phyloP scores from a whole-genome alignment of 352 stramenopile genomes.

The Blastocystis sp. region DNA sequence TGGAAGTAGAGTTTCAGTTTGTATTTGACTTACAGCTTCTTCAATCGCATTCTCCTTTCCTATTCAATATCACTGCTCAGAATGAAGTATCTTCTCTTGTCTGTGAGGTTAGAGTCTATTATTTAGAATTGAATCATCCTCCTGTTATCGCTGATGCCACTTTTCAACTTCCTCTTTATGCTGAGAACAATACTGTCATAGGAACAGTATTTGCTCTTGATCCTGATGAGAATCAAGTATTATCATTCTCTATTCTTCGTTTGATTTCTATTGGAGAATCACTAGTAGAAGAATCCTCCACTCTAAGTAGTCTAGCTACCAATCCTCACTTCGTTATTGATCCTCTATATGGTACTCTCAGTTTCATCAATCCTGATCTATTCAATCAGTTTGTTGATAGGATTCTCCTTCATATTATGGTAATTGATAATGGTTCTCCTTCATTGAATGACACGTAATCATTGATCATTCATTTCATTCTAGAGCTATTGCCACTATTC shows the following conservation, averaged over 20 bases:
- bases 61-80: not conserved
- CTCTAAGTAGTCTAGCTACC: not conserved
- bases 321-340: not conserved
- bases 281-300: not conserved
- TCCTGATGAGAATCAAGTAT: not conserved
- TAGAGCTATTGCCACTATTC: not conserved
- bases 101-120: not conserved
- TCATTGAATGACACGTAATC: not conserved
- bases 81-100: not conserved
- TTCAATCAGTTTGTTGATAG: not conserved
- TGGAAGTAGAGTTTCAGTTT: not conserved
- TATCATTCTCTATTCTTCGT: not conserved
- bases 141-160: not conserved
- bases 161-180: not conserved
- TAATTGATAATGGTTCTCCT: slow-evolving; percentile 1
- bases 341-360: not conserved
- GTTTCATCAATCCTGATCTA: not conserved
- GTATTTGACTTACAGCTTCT: not conserved
- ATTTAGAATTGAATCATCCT: not conserved
- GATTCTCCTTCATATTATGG: not conserved
- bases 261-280: not conserved
- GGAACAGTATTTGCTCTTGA: not conserved
- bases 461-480: not conserved
- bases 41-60: not conserved
- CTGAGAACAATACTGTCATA: not conserved